Percentiles rank a stretch among this genome's conserved stretches.
These are phyloP conservation scores for Paxillus rubicundulus DNA, from an alignment of 768 basidiomycete species.

Conservation along the genomic window DNA sequence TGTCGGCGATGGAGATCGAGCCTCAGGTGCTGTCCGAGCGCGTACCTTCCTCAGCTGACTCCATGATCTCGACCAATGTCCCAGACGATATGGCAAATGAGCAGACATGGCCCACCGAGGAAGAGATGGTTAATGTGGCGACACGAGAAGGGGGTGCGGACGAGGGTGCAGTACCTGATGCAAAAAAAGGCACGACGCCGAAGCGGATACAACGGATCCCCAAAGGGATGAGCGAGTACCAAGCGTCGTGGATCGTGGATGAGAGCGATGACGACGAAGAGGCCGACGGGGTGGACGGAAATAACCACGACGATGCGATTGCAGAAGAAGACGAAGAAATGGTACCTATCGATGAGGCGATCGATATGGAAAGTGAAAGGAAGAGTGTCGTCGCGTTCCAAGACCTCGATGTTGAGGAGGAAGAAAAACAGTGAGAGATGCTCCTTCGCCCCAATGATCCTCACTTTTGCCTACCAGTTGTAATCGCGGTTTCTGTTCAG, in stretches of 20 bases:
- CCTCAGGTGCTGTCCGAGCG: conserved; percentile 61
- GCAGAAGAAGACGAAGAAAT: conserved; percentile 63
- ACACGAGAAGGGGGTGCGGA: conserved; percentile 16
- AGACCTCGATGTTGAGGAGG: conserved; percentile 81
- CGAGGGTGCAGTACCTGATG: conserved; percentile 52
- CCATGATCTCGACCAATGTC: conserved; percentile 81
- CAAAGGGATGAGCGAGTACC: conserved; percentile 95
- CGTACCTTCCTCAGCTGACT: conserved; percentile 66
- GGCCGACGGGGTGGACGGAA: conserved; percentile 43
- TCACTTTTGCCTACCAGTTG: neutral
- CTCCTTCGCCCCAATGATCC: neutral
- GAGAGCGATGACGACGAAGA: conserved; percentile 66
- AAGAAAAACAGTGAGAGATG: conserved; percentile 72
- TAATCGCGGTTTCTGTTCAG: conserved; percentile 36
- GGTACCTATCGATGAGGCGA: conserved; percentile 54
- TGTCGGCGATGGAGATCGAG: conserved; percentile 64
- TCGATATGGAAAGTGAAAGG: conserved; percentile 53
- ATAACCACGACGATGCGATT: conserved; percentile 35
- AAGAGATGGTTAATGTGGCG: conserved; percentile 68
- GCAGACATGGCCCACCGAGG: conserved; percentile 98
- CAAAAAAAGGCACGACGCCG: conserved; percentile 70
- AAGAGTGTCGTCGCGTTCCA: conserved; percentile 59
- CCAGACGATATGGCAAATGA: conserved; percentile 91
- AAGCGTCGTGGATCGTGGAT: conserved; percentile 95
- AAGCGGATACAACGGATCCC: conserved; percentile 80